A percentile compares a stretch with the other conserved stretches of the same genome.
phyloP scores from a whole-genome alignment of 208 protist genomes.

The Angomonas ambiguus region DNA sequence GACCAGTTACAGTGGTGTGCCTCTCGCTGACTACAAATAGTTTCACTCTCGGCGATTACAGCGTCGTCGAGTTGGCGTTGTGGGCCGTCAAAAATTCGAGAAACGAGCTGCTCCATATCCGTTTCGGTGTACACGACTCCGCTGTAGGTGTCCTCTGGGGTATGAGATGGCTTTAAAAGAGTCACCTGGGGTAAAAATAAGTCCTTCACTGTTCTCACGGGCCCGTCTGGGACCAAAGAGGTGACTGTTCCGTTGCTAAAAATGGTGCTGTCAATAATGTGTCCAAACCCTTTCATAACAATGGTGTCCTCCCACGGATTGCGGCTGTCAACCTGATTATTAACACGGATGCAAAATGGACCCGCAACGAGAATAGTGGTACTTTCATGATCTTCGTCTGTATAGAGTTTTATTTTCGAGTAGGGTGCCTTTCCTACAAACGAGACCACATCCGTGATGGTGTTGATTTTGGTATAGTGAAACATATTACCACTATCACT shows the following conservation, averaged over 20 bases:
- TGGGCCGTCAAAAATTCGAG: constrained; percentile 9
- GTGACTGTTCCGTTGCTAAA: constrained; percentile 37
- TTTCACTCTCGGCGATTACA: constrained; percentile 43
- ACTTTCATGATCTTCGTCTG: constrained; percentile 23
- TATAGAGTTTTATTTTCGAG: constrained; percentile 56
- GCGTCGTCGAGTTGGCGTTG: constrained; percentile 51
- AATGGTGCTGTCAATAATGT: constrained; percentile 36
- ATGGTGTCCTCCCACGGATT: constrained; percentile 69
- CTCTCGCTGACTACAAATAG: constrained; percentile 18
- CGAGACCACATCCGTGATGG: constrained; percentile 38
- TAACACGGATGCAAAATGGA: constrained; percentile 64
- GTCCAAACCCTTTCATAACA: constrained; percentile 26
- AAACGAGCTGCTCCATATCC: not conserved
- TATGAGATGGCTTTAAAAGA: not conserved
- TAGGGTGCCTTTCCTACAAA: constrained; percentile 31
- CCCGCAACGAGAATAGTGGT: not conserved
- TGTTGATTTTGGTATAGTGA: constrained; percentile 56
- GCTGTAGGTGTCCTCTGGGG: not conserved
- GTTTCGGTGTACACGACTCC: not conserved
- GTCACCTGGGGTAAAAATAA: not conserved
- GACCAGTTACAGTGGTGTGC: constrained; percentile 64
- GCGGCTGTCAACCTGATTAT: constrained; percentile 65
- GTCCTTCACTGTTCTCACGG: constrained; percentile 13
- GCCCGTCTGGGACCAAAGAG: constrained; percentile 52
- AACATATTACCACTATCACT: constrained; percentile 38